Evolutionary conservation across 2,329 filamentous ascomycete species (phyloP), one percentile per base, ranked within the genome.

Genomic region (Lasiodiplodia hormozganensis): DNA sequence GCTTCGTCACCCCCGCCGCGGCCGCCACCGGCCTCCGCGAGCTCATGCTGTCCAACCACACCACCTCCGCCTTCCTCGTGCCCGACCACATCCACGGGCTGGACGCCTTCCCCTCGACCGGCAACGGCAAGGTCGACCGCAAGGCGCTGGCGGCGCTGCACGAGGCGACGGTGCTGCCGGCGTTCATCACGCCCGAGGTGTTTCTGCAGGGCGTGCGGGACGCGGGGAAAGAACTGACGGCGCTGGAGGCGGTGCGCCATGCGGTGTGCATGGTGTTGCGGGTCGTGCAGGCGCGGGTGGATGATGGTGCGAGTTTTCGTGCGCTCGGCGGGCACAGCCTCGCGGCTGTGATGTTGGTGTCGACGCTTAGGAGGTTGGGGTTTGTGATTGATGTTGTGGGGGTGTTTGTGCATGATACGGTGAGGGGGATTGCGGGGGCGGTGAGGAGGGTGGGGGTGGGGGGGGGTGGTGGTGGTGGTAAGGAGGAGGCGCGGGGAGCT

Each of bases 101-200:
- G 0, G 66, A 68, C 7, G 21, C 31, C 4, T 43, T 68, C 23
- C 66, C 66, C 2, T 11, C 25, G 47, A 68, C 40, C 2, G 51
- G 21, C 21, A 68, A 68, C 28, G 58, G 51, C 14, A 68, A 68
- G 34, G 57, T 68, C 2, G 57, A 68, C 34, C 34, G 47, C n/a
- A 68, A 54, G 40, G 65, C 65, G 18, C 31, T 67, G 40, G 43
- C 21, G 5, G 28, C 47, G 28, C 43, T 60, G 51, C 40, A 43
- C 21, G 38, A 47, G 62, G 5, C 1, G 18, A 65, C 10, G 11
- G 31, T 18, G 23, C 14, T 52, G 62, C 23, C 52, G 5, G 4
- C 18, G 16, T n/a, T 53, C 49, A n/a, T n/a, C 31, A 54, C 28
- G 11, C 31, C 34, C 10, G 54, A 58, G 2, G 36, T 16, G 11